phyloP scores from a whole-genome alignment of 2,329 filamentous ascomycete species.

The Trichoderma koningiopsis region DNA sequence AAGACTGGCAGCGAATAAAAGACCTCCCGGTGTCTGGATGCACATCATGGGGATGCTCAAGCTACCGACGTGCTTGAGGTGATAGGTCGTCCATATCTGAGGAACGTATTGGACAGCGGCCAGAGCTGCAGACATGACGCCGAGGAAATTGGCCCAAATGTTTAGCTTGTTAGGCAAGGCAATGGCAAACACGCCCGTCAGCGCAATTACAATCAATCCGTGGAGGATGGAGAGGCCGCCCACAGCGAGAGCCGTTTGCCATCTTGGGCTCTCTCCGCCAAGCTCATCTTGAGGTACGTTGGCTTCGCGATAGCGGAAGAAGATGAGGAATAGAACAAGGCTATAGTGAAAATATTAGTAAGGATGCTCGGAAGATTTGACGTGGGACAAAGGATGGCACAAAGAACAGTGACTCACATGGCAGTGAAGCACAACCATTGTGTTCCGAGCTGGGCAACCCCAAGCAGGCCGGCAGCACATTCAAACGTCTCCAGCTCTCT shows the following conservation, averaged over 20 bases:
- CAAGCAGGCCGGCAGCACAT: constrained; percentile 82
- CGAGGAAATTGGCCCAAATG: constrained; percentile 82
- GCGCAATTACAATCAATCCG: constrained; percentile 67
- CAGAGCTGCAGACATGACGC: constrained; percentile 74
- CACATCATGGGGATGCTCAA: constrained; percentile 97
- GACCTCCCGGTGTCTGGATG: constrained; percentile 91
- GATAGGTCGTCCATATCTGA: constrained; percentile 91
- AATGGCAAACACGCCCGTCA: constrained; percentile 69
- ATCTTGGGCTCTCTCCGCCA: constrained; percentile 61
- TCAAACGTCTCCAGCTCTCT: constrained; percentile 77
- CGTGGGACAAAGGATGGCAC: neutral
- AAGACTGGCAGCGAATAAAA: constrained; percentile 85
- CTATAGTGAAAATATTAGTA: constrained; percentile 50
- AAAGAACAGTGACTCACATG: constrained; percentile 64
- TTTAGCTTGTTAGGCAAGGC: constrained; percentile 65
- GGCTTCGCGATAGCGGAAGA: constrained; percentile 72
- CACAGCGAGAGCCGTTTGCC: constrained; percentile 77
- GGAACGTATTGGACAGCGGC: constrained; percentile 91
- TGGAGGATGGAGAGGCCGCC: constrained; percentile 74
- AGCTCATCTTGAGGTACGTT: constrained; percentile 54
- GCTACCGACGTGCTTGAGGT: constrained; percentile 81
- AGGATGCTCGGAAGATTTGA: neutral
- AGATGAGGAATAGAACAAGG: constrained; percentile 89
- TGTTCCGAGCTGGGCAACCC: constrained; percentile 85
- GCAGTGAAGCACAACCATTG: constrained; percentile 92